These are phyloP conservation scores for Cladosporium sp. DNA, from an alignment of 2,329 filamentous ascomycete genomes.

Conservation along the genomic window DNA sequence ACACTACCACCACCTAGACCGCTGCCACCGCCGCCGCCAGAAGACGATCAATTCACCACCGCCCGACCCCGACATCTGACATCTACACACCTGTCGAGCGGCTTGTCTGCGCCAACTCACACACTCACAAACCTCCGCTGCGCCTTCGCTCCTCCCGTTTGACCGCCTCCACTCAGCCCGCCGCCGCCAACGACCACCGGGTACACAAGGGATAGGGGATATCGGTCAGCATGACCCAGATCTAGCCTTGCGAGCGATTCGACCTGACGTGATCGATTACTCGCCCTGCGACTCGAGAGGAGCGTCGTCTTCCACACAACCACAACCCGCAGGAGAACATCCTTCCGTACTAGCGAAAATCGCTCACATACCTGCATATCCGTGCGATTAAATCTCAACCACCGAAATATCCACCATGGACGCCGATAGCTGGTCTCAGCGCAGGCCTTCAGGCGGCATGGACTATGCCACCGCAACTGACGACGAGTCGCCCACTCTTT, in stretches of 20 bases:
- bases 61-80: not conserved
- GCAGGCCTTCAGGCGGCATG: conserved; percentile 31
- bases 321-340: not conserved
- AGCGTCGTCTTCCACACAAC: not conserved
- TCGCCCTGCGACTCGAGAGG: conserved; percentile 1
- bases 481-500: conserved; percentile 29
- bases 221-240: conserved; percentile 1
- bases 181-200: not conserved
- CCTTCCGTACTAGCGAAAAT: not conserved
- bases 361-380: not conserved
- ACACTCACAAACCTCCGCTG: not conserved
- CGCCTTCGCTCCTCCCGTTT: not conserved
- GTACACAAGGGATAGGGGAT: conserved; percentile 3
- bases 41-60: conserved; percentile 1
- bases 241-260: conserved; percentile 5
- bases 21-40: not conserved
- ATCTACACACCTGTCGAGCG: not conserved
- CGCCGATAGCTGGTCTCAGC: conserved; percentile 22
- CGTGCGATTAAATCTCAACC: not conserved
- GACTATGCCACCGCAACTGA: conserved; percentile 32
- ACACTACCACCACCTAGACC: conserved; percentile 3
- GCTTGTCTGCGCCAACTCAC: not conserved
- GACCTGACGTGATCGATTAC: conserved; percentile 6
- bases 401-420: conserved; percentile 9
- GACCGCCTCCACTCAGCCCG: conserved; percentile 5